Percentiles rank a stretch among this genome's conserved stretches.
phyloP scores from a whole-genome alignment of 2,329 filamentous ascomycete genomes.

The Lithohypha guttulata region DNA sequence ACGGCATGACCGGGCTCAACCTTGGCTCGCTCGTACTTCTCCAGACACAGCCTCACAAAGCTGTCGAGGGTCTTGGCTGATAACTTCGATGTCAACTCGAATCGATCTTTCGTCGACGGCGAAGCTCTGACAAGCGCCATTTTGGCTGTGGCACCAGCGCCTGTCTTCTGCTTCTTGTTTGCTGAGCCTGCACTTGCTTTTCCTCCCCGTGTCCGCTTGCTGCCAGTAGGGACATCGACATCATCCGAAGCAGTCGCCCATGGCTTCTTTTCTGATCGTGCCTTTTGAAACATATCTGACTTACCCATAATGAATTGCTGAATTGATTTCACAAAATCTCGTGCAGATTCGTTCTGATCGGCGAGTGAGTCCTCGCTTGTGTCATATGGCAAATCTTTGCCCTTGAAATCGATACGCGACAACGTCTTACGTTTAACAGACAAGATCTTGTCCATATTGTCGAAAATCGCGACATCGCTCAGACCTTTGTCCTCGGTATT shows the following conservation, averaged over 20 bases:
- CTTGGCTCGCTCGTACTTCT: slow-evolving; percentile 82
- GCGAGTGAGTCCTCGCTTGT: slow-evolving; percentile 28
- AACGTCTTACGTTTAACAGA: slow-evolving; percentile 57
- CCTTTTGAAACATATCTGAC: slow-evolving; percentile 50
- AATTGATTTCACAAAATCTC: slow-evolving; percentile 71
- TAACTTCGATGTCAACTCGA: slow-evolving; percentile 72
- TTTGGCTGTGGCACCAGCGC: slow-evolving; percentile 2
- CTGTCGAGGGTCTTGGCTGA: slow-evolving; percentile 60
- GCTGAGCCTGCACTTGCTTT: slow-evolving; percentile 5
- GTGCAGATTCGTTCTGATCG: slow-evolving; percentile 70
- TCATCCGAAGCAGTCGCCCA: slow-evolving; percentile 11
- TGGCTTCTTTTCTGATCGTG: slow-evolving; percentile 24
- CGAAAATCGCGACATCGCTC: slow-evolving; percentile 60
- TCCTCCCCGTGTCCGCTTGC: slow-evolving; percentile 20
- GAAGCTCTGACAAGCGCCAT: slow-evolving; percentile 6
- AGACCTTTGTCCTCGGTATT: slow-evolving; percentile 64
- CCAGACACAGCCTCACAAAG: slow-evolving; percentile 73
- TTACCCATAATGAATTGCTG: slow-evolving; percentile 57
- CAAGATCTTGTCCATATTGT: slow-evolving; percentile 58
- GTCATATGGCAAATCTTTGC: slow-evolving; percentile 54
- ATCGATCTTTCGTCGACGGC: slow-evolving; percentile 21
- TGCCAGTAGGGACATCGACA: slow-evolving; percentile 4
- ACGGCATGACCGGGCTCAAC: slow-evolving; percentile 94
- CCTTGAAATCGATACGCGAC: slow-evolving; percentile 49
- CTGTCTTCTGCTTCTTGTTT: slow-evolving; percentile 16